Evolutionary conservation across 1,284 basidiomycete genomes (phyloP), one percentile per base, ranked within the genome.

Genomic region (Tetrapyrgos nigripes): DNA sequence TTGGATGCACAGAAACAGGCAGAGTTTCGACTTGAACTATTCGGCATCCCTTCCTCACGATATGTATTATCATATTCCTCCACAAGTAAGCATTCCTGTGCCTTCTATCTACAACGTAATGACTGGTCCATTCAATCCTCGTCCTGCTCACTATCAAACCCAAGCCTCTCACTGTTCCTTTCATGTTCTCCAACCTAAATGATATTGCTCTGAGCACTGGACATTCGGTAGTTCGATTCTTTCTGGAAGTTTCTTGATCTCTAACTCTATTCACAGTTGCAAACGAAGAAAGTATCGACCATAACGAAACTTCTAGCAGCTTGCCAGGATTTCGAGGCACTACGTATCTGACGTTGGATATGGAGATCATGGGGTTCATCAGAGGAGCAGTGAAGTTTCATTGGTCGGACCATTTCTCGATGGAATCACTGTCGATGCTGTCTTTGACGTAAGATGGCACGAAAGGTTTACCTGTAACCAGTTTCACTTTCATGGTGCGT

Each of bases 291-390:
- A 73, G 94, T 98, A 13, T 92, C 92, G 1, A 93, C 97, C 64
- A 97, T 99, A 70, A 97, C 95, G 53, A 95, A 96, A 70, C 82
- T 99, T 2, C 83, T 99, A 1, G 94, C 96, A 2, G 91, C 94
- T 4, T 99, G 96, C 70, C 89, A 94, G 68, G 93, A 89, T 47
- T 82, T 86, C 40, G 91, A 93, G 71, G 96, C 97, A 23, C n/a
- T n/a, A n/a, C n/a, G n/a, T n/a, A n/a, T n/a, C n/a, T n/a, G 11
- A 74, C 69, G 0, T 70, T 92, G 31, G 84, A 92, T 60, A 67
- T 75, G 9, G 88, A 90, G 52, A 78, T 91, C 43, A 70, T 92
- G 44, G 91, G 92, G 50, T 70, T 91, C 24, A 77, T 92, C 55
- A 82, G 88, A 9, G 79, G 82, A 31, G 84, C 83, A 1, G 85